phyloP scores from a whole-genome alignment of 768 basidiomycete species.

The Daedaleopsis nitida region DNA sequence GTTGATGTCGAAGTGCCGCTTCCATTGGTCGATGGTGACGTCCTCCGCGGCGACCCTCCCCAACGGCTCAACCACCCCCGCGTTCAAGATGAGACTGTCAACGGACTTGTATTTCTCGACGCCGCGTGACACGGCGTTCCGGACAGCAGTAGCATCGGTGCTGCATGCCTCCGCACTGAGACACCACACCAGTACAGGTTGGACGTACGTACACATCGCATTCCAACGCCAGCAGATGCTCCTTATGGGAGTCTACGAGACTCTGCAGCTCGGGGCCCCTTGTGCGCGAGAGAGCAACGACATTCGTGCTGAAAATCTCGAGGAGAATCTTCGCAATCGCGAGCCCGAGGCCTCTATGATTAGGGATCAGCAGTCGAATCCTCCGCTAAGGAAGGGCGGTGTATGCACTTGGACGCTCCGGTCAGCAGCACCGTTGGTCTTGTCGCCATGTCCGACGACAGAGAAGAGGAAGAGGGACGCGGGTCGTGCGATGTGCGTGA shows the following conservation, averaged over 20 bases:
- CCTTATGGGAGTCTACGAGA: slow-evolving; percentile 43
- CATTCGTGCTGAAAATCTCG: slow-evolving; percentile 59
- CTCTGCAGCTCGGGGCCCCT: slow-evolving; percentile 61
- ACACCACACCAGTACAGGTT: not conserved
- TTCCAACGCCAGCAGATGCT: slow-evolving; percentile 52
- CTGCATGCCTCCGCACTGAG: slow-evolving; percentile 38
- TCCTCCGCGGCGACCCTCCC: slow-evolving; percentile 55
- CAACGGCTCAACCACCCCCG: slow-evolving; percentile 75
- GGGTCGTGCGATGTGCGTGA: slow-evolving; percentile 4
- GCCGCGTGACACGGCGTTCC: slow-evolving; percentile 56
- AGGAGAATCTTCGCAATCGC: slow-evolving; percentile 73
- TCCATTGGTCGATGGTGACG: slow-evolving; percentile 62
- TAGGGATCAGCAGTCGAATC: slow-evolving; percentile 14
- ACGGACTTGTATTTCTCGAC: slow-evolving; percentile 58
- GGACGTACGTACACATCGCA: slow-evolving; percentile 73
- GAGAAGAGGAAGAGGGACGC: not conserved
- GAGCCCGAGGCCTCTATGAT: slow-evolving; percentile 69
- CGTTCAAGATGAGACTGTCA: slow-evolving; percentile 83
- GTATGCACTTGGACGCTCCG: slow-evolving; percentile 75
- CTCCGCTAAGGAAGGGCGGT: slow-evolving; percentile 3
- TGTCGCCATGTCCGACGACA: slow-evolving; percentile 24
- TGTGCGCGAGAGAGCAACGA: slow-evolving; percentile 78
- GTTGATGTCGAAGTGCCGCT: slow-evolving; percentile 78
- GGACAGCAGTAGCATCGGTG: slow-evolving; percentile 55
- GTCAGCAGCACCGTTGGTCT: slow-evolving; percentile 75